phyloP scores from a whole-genome alignment of 2,329 filamentous ascomycete genomes.

The Penicillium sp. region DNA sequence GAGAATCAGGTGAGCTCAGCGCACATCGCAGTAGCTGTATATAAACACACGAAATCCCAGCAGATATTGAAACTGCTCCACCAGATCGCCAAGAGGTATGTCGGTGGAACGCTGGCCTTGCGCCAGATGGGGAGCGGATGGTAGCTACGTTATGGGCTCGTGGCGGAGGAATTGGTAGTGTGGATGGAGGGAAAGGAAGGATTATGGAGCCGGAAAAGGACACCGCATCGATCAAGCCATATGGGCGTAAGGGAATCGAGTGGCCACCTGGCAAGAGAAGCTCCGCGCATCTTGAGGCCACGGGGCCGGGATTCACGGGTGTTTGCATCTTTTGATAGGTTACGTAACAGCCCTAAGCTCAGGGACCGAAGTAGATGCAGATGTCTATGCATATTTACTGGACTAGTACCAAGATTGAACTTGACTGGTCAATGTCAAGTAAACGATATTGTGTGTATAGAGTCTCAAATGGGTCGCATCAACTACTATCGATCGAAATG shows the following conservation, averaged over 20 bases:
- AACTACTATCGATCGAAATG: too few species aligned
- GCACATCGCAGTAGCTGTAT: slow-evolving; percentile 7
- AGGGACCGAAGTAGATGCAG: too few species aligned
- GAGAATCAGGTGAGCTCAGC: neutral
- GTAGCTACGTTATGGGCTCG: slow-evolving; percentile 10
- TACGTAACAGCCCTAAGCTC: slow-evolving; percentile 11
- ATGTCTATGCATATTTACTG: too few species aligned
- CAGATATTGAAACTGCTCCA: slow-evolving; percentile 5
- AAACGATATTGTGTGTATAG: too few species aligned
- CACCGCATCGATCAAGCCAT: slow-evolving; percentile 23
- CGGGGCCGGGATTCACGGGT: slow-evolving; percentile 18
- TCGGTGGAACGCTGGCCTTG: slow-evolving; percentile 16
- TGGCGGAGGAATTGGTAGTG: neutral
- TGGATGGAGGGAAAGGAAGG: neutral
- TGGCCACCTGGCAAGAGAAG: slow-evolving; percentile 34
- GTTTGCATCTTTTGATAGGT: slow-evolving; percentile 20
- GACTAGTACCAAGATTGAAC: neutral
- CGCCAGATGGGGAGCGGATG: slow-evolving; percentile 11
- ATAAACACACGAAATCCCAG: slow-evolving; percentile 7
- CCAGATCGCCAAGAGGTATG: slow-evolving; percentile 12
- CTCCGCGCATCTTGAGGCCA: slow-evolving; percentile 22
- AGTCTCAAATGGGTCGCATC: too few species aligned
- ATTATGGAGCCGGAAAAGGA: slow-evolving; percentile 2
- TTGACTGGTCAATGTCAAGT: too few species aligned
- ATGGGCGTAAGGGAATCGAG: slow-evolving; percentile 22